Percentiles rank a stretch among this genome's conserved stretches.
Evolutionary conservation across 129 eudicot species (phyloP).

Genomic region (Lactuca saligna): DNA sequence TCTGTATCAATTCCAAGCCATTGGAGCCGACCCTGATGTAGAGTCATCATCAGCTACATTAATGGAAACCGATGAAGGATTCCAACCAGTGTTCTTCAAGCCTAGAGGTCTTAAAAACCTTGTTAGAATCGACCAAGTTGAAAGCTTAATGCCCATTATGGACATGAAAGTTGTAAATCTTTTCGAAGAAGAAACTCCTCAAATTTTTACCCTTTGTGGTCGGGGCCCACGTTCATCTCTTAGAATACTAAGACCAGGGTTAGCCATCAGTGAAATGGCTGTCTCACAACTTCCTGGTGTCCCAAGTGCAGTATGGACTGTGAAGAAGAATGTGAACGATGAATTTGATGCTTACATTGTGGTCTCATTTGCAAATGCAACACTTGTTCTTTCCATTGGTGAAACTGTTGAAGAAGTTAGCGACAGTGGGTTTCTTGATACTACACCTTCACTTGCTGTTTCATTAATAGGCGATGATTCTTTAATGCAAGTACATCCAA

Average conservation of each 20-base stretch:
- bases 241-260: constrained; percentile 83
- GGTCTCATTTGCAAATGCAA: constrained; percentile 95
- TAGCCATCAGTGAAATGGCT: constrained; percentile 97
- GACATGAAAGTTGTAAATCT: constrained; percentile 89
- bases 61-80: constrained; percentile 98
- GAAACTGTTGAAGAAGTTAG: constrained; percentile 99
- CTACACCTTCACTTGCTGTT: constrained; percentile 98
- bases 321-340: constrained; percentile 87
- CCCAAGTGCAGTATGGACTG: constrained; percentile 99
- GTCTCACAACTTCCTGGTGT: constrained; percentile 98
- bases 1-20: constrained; percentile 90
- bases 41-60: constrained; percentile 89
- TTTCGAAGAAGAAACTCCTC: constrained; percentile 98
- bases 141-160: constrained; percentile 95
- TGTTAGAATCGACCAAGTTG: constrained; percentile 87
- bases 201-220: constrained; percentile 91
- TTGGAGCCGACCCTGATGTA: constrained; percentile 95
- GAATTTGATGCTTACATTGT: constrained; percentile 98
- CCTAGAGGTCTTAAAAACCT: constrained; percentile 93
- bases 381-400: constrained; percentile 96
- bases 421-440: constrained; percentile 96
- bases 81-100: constrained; percentile 93
- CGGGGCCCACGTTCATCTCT: constrained; percentile 95
- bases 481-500: constrained; percentile 97
- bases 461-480: constrained; percentile 98